Percentiles rank a stretch among this genome's conserved stretches.
phyloP scores from a whole-genome alignment of 2,329 filamentous ascomycete genomes.

The Phialophora expanda region DNA sequence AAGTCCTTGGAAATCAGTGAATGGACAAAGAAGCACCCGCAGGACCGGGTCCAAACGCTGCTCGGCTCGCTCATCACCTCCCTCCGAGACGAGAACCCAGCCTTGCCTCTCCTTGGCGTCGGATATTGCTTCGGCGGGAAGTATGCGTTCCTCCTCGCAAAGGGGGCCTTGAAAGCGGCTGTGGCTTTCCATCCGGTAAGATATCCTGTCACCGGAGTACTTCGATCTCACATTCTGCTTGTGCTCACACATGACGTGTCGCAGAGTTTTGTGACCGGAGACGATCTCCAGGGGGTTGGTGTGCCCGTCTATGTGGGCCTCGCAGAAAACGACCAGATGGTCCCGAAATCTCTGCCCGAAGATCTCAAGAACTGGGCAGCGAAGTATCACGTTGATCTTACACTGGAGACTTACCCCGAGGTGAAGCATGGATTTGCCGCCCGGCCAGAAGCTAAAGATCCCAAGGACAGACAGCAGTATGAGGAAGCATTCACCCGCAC shows the following conservation, averaged over 20 bases:
- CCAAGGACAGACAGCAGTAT: slow-evolving; percentile 3
- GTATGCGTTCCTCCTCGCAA: slow-evolving; percentile 14
- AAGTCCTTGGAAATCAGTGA: slow-evolving; percentile 3
- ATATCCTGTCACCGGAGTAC: background rate
- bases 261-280: slow-evolving; percentile 19
- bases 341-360: slow-evolving; percentile 12
- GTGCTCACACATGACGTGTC: background rate
- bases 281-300: slow-evolving; percentile 9
- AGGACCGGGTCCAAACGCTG: background rate
- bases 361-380: slow-evolving; percentile 10
- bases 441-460: slow-evolving; percentile 20
- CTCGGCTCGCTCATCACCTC: background rate
- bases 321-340: slow-evolving; percentile 23
- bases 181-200: slow-evolving; percentile 7
- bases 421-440: slow-evolving; percentile 27
- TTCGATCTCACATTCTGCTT: background rate
- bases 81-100: background rate
- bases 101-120: slow-evolving; percentile 6
- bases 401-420: slow-evolving; percentile 16
- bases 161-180: slow-evolving; percentile 2
- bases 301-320: slow-evolving; percentile 21
- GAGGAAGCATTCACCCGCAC: slow-evolving; percentile 14
- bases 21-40: slow-evolving; percentile 10
- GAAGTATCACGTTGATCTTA: background rate
- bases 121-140: slow-evolving; percentile 29